These are phyloP conservation scores for Backusella tuberculispora DNA, from an alignment of 192 early-diverging fungal genomes.

Conservation along the genomic window DNA sequence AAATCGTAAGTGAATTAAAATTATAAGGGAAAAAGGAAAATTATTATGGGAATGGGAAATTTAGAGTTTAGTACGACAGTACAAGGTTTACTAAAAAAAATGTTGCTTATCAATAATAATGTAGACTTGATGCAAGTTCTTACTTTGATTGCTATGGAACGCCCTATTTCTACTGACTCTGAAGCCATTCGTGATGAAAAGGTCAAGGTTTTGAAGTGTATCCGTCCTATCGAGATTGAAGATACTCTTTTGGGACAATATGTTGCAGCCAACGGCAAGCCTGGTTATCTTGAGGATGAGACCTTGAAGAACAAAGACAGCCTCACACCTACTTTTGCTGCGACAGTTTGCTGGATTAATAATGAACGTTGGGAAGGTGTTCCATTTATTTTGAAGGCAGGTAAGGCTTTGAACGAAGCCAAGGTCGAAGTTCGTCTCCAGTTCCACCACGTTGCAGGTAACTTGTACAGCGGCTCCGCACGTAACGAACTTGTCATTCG, in stretches of 20 bases:
- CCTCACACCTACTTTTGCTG: conserved; percentile 90
- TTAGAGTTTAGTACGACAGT: conserved; percentile 2
- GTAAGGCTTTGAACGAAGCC: conserved; percentile 89
- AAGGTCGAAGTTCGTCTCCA: conserved; percentile 97
- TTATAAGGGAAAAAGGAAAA: background rate
- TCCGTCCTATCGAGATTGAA: conserved; percentile 74
- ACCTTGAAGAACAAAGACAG: conserved; percentile 78
- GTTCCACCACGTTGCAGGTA: conserved; percentile 90
- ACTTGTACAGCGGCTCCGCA: conserved; percentile 73
- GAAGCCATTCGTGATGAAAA: conserved; percentile 98
- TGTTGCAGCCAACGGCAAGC: conserved; percentile 76
- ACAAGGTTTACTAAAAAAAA: background rate
- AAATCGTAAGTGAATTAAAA: conserved; percentile 62
- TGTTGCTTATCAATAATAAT: background rate
- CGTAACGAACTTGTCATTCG: conserved; percentile 97
- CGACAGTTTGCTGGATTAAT: conserved; percentile 84
- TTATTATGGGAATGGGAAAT: conserved; percentile 1
- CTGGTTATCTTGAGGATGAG: conserved; percentile 94
- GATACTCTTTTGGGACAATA: conserved; percentile 95
- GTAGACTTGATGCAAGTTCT: conserved; percentile 87
- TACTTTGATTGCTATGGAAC: conserved; percentile 94
- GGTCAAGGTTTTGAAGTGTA: conserved; percentile 78
- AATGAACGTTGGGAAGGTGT: conserved; percentile 96
- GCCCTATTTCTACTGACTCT: conserved; percentile 81
- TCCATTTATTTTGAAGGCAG: conserved; percentile 86